Base-by-base conservation (phyloP, 257 asterid species). In the Solanum chmielewskii region DNA sequence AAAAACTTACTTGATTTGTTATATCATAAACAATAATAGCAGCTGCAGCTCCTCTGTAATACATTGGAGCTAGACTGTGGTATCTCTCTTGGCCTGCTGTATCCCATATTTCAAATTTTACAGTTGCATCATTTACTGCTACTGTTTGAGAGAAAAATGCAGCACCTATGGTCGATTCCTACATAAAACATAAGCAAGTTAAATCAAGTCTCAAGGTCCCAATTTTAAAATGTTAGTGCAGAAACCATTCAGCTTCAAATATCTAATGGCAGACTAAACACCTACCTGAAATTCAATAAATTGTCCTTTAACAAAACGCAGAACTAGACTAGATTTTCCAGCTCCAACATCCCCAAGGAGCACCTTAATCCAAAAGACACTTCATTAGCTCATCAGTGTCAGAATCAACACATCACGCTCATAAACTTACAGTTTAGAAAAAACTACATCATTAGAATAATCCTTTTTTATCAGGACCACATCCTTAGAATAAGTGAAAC, bases 21-120 rank as follows among this genome's bases (percentile, higher is more conserved):
- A 95, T 93, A 86, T 95, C 98, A 42, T 91, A 95, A 71, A 95
- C 98, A 37, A 95, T 92, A 59, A 95, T 88, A 73, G 98, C 98
- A 3, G 98, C 98, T 29, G 98, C 98, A 88, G 98, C 98, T 83
- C 98, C 98, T 92, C 98, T 89, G 56, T 95, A 95, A 82, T 95
- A 95, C 98, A 94, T 95, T 29, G 98, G 98, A 89, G 98, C 98
- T 86, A 95, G 91, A 88, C 98, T 95, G 85, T 95, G 98, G 92
- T 95, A 95, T 89, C 98, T 92, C 93, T 95, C 98, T 90, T 95
- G 98, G 80, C 98, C 98, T 29, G 98, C 98, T 4, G 98, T 95
- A 87, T 95, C 98, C 98, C 98, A 95, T 86, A 95, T 95, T 90
- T 95, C 98, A 85, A 95, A 95, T 64, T 95, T 95, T 60, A 95